Percentiles rank a stretch among this genome's conserved stretches.
phyloP scores from a whole-genome alignment of 169 alveolate genomes.

The Toxoplasma gondii region DNA sequence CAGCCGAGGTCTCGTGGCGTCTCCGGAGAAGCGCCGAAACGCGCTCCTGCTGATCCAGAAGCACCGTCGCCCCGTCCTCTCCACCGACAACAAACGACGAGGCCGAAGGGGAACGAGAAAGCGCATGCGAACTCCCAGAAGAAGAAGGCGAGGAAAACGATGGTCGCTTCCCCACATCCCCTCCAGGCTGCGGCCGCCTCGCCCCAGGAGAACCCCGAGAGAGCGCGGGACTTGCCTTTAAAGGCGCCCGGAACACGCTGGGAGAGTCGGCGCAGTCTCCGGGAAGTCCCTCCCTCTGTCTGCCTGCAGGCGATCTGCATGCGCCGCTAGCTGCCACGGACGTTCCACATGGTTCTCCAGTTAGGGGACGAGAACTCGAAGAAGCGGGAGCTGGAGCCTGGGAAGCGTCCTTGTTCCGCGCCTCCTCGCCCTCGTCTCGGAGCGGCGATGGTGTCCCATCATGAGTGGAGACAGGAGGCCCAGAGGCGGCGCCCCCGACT shows the following conservation, averaged over 20 bases:
- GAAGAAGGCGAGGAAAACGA: not conserved
- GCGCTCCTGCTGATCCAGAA: not conserved
- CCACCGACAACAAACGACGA: not conserved
- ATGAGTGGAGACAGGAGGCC: too few relatives aligned
- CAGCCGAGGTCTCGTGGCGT: conserved; percentile 6
- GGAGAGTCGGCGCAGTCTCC: not conserved
- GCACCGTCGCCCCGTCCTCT: not conserved
- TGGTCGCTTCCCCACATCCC: not conserved
- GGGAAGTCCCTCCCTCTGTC: too few relatives aligned
- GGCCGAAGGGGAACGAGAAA: not conserved
- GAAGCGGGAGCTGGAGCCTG: too few relatives aligned
- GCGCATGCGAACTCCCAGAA: not conserved
- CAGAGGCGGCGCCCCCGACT: too few relatives aligned
- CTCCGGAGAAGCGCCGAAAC: not conserved
- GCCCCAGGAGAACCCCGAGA: not conserved
- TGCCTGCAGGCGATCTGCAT: too few relatives aligned
- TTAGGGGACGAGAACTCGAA: too few relatives aligned
- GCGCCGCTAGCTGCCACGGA: too few relatives aligned
- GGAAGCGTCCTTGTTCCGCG: too few relatives aligned
- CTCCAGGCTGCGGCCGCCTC: not conserved
- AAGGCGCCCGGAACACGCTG: not conserved
- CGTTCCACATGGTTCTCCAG: too few relatives aligned
- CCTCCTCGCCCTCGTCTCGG: too few relatives aligned
- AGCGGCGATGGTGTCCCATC: too few relatives aligned
- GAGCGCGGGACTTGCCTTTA: not conserved